These are phyloP conservation scores for Pyrenophora tritici-repentis DNA, from an alignment of 2,329 filamentous ascomycete genomes.

Conservation along the genomic window DNA sequence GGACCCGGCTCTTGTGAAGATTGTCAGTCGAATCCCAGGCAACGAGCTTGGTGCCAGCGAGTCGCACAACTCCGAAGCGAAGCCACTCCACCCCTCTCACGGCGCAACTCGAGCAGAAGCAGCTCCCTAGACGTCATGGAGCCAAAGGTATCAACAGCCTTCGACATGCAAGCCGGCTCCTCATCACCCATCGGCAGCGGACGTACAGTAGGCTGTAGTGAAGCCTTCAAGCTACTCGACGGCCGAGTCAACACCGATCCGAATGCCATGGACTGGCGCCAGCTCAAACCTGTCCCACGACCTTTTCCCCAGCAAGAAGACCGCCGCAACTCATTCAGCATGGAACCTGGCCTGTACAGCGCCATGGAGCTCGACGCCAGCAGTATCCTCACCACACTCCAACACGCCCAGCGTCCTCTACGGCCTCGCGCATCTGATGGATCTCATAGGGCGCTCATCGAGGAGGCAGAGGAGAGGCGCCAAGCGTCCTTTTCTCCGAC, in stretches of 20 bases:
- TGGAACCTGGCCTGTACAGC: conserved; percentile 40
- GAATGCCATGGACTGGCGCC: conserved; percentile 38
- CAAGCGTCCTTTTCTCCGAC: conserved; percentile 29
- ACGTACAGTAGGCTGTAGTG: conserved; percentile 41
- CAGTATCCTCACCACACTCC: conserved; percentile 44
- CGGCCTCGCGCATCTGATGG: conserved; percentile 39
- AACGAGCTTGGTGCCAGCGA: conserved; percentile 44
- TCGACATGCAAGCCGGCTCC: conserved; percentile 22
- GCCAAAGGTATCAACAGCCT: conserved; percentile 30
- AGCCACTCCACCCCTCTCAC: conserved; percentile 22
- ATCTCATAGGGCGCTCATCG: conserved; percentile 33
- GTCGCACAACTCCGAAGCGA: conserved; percentile 36
- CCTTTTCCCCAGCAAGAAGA: conserved; percentile 15
- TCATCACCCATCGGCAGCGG: conserved; percentile 18
- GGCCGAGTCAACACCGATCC: conserved; percentile 39
- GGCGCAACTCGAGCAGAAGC: conserved; percentile 29
- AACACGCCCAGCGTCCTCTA: conserved; percentile 35
- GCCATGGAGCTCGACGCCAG: conserved; percentile 46
- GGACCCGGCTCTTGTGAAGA: conserved; percentile 44
- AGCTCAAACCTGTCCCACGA: conserved; percentile 33
- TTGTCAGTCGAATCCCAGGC: conserved; percentile 42
- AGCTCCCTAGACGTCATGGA: conserved; percentile 33
- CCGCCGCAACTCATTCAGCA: conserved; percentile 32
- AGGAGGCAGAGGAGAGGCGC: conserved; percentile 35
- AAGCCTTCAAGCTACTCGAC: conserved; percentile 43